Conservation (phyloP, 2,329 filamentous ascomycete genomes). For the Beauveria scarabaeidicola region DNA sequence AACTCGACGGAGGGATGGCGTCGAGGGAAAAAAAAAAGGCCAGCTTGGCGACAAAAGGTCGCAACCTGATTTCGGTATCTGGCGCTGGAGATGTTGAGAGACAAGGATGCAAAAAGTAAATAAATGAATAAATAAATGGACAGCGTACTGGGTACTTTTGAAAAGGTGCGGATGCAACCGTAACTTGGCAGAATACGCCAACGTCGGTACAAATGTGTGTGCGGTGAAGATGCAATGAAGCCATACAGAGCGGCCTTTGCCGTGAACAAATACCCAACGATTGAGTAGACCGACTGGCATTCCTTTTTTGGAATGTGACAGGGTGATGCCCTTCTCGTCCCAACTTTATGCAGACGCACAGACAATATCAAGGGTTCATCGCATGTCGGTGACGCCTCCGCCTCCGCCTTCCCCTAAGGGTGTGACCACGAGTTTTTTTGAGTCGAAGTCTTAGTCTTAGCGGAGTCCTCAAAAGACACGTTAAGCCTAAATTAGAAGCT, state of each 20-base stretch:
- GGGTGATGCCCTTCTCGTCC: neutral
- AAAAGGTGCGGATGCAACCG: neutral
- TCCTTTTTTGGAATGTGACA: constrained; percentile 6
- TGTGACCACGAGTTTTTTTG: too few species aligned
- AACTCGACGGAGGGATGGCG: neutral
- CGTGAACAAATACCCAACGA: neutral
- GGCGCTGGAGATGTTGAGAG: too few species aligned
- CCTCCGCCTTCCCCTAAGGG: neutral
- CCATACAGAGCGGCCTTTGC: neutral
- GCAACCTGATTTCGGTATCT: neutral
- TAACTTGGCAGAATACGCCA: neutral
- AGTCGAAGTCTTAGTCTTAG: too few species aligned
- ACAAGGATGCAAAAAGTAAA: neutral
- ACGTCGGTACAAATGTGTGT: neutral
- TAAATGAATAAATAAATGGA: neutral
- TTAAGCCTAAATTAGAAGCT: too few species aligned
- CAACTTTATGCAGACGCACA: neutral
- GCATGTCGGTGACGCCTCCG: neutral
- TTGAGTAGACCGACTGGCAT: neutral
- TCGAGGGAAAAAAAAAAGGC: neutral
- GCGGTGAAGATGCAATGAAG: neutral
- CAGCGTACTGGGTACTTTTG: neutral
- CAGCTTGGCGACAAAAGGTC: neutral
- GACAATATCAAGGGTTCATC: neutral
- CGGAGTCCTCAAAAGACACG: too few species aligned